Base-by-base conservation (phyloP, 176 grass and related monocot genomes). In the Aegilops tauschii region DNA sequence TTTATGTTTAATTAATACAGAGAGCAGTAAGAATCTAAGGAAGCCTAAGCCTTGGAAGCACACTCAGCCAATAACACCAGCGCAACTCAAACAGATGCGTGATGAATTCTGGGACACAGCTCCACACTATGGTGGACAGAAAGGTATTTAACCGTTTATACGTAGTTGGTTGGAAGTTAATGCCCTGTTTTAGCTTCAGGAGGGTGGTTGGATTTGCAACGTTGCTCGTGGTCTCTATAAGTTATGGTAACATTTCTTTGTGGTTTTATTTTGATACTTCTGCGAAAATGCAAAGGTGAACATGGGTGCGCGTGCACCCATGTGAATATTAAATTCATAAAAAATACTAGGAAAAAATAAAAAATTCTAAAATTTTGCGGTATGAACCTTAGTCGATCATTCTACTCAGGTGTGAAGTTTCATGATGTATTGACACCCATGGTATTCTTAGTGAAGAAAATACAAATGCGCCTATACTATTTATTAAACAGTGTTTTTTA, bases 81-180 rank as follows among this genome's bases (percentile, higher is more conserved):
- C 87, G 34, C 85, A 96, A 18, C 85, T 99, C 14, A 88, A 75
- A 67, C 89, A 93, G 81, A 94, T 94, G 97, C 80, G 97, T 76
- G 97, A 99, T 65, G 97, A 99, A 85, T 99, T 99, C 85, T 99
- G 97, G 97, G 97, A 99, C 64, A 96, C 97, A 11, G 87, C 92
- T 79, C 97, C 97, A 4, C 97, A 96, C 68, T 99, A 99, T 83
- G 94, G 97, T 88, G 97, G 97, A 77, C 90, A 89, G 66, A 99
- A 99, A 96, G 97, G 97, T 94, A 68, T 44, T 83, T 69, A 82
- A 29, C 31, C 77, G 4, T 35, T 75, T 45, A 64, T 32, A 4
- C 21, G 62, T 29, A 67, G 12, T 30, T 86, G 39, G 62, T 34
- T 31, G 20, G 40, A 59, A 74, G 35, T 27, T 45, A 52, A 29